Base-by-base conservation (phyloP, 345 rosid genomes). In the Hibiscus mutabilis region DNA sequence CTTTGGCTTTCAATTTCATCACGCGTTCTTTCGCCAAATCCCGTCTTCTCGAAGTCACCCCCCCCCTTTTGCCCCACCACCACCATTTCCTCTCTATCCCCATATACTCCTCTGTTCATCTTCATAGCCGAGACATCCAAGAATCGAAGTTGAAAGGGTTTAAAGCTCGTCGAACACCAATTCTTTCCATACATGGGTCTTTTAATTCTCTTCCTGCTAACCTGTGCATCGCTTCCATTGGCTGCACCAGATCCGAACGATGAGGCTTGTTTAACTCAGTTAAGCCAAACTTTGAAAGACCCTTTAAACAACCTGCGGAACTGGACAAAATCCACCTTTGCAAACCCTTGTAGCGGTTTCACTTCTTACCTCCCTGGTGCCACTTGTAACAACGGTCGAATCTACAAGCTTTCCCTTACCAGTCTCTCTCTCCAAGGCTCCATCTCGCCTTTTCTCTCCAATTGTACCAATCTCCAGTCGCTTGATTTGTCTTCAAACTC, bases 341-440 rank as follows among this genome's bases (percentile, higher is more conserved):
- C 89, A 3, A 82, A 74, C 63, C 91, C 97, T 13, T 94, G 98
- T 71, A 81, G 77, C 65, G 93, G 90, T 25, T 88, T 91, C 84
- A 84, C 82, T 12, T 94, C 98, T 16, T 77, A 73, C 25, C 86
- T 94, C 56, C 84, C 82, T 3, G 98, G 97, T 5, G 96, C 84
- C 68, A 88, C 85, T 66, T 91, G 97, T 86, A 94, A 89, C 88
- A 94, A 91, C 72, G 97, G 97, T 68, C 81, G 98, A 51, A 79
- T 94, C 83, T 94, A 91, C 83, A 94, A 94, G 80, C 96, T 94
- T 24, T 86, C 97, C 19, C 87, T 66, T 3, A 83, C 85, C 0
- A 86, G 81, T 52, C 89, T 91, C 72, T 82, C 88, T 35, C 88
- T 94, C 14, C 90, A 83, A 57, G 98, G 98, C 80, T 73, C 89